A percentile compares a stretch with the other conserved stretches of the same genome.
Evolutionary conservation across 805 yeast species (phyloP).

Genomic region (Teunomyces tritomae): DNA sequence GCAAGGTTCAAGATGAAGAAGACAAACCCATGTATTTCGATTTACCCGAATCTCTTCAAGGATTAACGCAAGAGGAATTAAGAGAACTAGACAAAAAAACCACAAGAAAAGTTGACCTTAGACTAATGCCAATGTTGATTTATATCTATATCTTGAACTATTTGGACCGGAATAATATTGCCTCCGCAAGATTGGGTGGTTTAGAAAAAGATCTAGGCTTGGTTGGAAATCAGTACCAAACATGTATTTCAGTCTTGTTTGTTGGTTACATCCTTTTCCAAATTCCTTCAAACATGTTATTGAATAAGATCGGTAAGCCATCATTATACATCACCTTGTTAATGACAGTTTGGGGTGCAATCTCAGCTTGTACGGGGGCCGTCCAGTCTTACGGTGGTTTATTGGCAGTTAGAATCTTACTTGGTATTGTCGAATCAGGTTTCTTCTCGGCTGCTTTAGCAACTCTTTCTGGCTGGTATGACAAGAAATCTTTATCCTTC

Average conservation of each 20-base stretch:
- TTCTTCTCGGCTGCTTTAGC: constrained; percentile 48
- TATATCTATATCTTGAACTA: constrained; percentile 51
- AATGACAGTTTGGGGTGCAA: constrained; percentile 52
- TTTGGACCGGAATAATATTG: constrained; percentile 52
- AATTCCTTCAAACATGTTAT: constrained; percentile 47
- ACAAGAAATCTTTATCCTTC: constrained; percentile 46
- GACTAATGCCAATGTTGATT: constrained; percentile 50
- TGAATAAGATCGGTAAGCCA: constrained; percentile 49
- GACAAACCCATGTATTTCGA: constrained; percentile 9
- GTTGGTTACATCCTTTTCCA: constrained; percentile 50
- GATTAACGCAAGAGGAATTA: constrained; percentile 41
- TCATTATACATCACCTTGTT: constrained; percentile 47
- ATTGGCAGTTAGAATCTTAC: constrained; percentile 43
- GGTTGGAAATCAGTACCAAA: constrained; percentile 45
- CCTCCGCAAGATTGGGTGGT: constrained; percentile 53
- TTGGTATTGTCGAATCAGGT: constrained; percentile 49
- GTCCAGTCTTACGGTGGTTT: constrained; percentile 44
- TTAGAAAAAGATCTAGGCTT: constrained; percentile 43
- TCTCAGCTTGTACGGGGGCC: constrained; percentile 48
- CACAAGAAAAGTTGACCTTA: constrained; percentile 45
- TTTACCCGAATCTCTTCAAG: constrained; percentile 32
- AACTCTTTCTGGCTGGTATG: constrained; percentile 55
- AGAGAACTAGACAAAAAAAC: constrained; percentile 41
- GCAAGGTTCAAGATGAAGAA: constrained; percentile 3
- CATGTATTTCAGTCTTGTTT: constrained; percentile 50